These are phyloP conservation scores for Cairneyella variabilis DNA, from an alignment of 495 filamentous ascomycete genomes.

Conservation along the genomic window DNA sequence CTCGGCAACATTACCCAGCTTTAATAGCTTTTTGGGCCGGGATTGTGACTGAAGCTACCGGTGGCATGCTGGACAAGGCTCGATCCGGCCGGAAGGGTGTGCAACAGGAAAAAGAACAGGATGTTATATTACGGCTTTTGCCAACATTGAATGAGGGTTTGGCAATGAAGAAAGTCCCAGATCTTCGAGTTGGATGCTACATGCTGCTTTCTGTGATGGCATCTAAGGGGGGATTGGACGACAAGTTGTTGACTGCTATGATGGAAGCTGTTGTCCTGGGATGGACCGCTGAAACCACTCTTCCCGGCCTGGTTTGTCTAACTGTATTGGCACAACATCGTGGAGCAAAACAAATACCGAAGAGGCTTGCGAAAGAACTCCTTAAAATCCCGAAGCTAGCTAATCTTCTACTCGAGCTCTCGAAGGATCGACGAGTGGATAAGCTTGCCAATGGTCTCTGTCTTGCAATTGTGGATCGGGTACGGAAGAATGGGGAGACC, in stretches of 20 bases:
- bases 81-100: constrained; percentile 64
- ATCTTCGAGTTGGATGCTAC: constrained; percentile 79
- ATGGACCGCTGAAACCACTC: constrained; percentile 66
- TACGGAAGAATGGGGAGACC: constrained; percentile 58
- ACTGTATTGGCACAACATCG: constrained; percentile 74
- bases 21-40: constrained; percentile 86
- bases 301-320: constrained; percentile 75
- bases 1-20: constrained; percentile 66
- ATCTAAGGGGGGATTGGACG: constrained; percentile 71
- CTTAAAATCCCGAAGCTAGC: constrained; percentile 58
- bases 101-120: constrained; percentile 71
- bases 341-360: constrained; percentile 62
- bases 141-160: constrained; percentile 75
- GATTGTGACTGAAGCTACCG: constrained; percentile 74
- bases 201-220: constrained; percentile 85
- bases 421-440: constrained; percentile 61
- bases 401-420: constrained; percentile 55
- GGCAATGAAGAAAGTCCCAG: constrained; percentile 63
- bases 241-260: constrained; percentile 68
- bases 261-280: constrained; percentile 81
- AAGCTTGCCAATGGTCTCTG: constrained; percentile 70
- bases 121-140: constrained; percentile 68
- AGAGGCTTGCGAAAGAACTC: constrained; percentile 63
- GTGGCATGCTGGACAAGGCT: constrained; percentile 70
- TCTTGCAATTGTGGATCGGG: constrained; percentile 57